Evolutionary conservation across 768 basidiomycete species (phyloP), one percentile per base, ranked within the genome.

Genomic region (Agrocybe pediades): DNA sequence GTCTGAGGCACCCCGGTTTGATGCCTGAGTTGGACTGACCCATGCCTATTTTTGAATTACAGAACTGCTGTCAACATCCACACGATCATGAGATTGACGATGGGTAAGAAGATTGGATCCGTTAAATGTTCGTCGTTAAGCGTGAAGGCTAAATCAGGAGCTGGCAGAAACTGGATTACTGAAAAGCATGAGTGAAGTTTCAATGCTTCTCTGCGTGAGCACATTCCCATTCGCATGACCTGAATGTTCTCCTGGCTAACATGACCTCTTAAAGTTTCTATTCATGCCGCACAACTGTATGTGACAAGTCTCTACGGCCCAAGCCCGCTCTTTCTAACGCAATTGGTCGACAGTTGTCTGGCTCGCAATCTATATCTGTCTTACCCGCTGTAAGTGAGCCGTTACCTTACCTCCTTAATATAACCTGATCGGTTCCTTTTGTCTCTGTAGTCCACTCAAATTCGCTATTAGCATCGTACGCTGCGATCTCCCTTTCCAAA

Each of bases 131-230:
- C 33, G n/a, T n/a, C n/a, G n/a, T n/a, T n/a, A n/a, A n/a, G n/a
- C n/a, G n/a, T n/a, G n/a, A n/a, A n/a, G n/a, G n/a, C n/a, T n/a
- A n/a, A n/a, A n/a, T n/a, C n/a, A n/a, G n/a, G n/a, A n/a, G n/a
- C n/a, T 19, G 1, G 1, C 40, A 52, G 51, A 52, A 26, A 52
- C 51, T 11, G 51, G 51, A 3, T 30, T 52, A 5, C 36, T 52
- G 6, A 52, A 52, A 27, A 45, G 51, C 26, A 27, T 52, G 8
- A 45, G 43, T 24, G 51, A 52, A 24, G 26, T 52, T 21, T 45
- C 43, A 2, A 42, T 52, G 2, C 17, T 45, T 9, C 7, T 43
- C 19, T 44, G 26, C 6, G 51, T 52, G 25, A 25, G 51, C 19
- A n/a, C 6, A 13, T 9, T 19, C 13, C 41, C 11, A 30, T 43